Base-by-base conservation (phyloP, 73 alveolate genomes). In the Paramecium octaurelia region DNA sequence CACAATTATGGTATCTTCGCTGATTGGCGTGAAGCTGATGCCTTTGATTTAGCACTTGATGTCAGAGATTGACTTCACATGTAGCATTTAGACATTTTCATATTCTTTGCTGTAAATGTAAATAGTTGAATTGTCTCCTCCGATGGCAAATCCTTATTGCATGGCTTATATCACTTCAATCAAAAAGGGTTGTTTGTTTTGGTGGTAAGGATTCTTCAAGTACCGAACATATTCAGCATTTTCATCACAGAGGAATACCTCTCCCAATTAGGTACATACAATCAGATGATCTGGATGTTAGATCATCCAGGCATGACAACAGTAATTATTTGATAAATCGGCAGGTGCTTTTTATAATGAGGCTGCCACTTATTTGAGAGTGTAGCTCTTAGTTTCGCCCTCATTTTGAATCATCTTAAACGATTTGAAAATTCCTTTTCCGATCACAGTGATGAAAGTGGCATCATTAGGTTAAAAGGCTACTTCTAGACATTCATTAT, bases 61-160 rank as follows among this genome's bases (percentile, higher is more conserved):
- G n/a, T 89, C 94, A 2, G 86, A 70, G 0, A 73, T 73, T 27
- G 88, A 73, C 31, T 71, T 83, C n/a, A 77, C 88, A 27, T 68
- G 57, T 38, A 70, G 54, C 40, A 43, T 89, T 20, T 70, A 71
- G 4, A 89, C 7, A 20, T 58, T 27, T 73, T 83, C 84, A 71
- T 89, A 70, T 18, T 46, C 85, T 70, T 87, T 70, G 46, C 93
- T 94, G 69, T 90, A 96, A 31, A 94, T 95, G 14, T 57, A 77
- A 27, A 96, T 83, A 44, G 90, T 59, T 0, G 96, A 95, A 86
- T 94, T 92, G 31, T 93, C 96, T 14, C 97, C 95, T 2, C 96
- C 97, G 18, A 94, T 92, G 0, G 95, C 86, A 87, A 96, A 96
- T 10, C 98, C 98, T 46, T 95, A 57, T 12, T 92, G 59, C 86